Evolutionary conservation across 2,329 filamentous ascomycete genomes (phyloP), one percentile per base, ranked within the genome.

Genomic region (Ilyonectria robusta): DNA sequence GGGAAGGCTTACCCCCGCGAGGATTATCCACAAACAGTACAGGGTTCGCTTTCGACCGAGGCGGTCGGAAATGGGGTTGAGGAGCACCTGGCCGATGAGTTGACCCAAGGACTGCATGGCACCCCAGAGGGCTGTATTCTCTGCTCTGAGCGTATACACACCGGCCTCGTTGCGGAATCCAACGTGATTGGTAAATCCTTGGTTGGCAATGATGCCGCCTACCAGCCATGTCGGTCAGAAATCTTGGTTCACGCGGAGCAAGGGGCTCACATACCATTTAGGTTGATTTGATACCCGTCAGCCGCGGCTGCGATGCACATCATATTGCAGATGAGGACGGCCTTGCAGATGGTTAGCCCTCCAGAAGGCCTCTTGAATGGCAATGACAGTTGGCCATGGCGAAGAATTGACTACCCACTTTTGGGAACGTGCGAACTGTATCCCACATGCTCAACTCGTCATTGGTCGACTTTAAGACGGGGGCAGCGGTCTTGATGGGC

Each of bases 181-280:
- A 3, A 68, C 6, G 23, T 68, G 66, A 4, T 59, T 42, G 42
- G 66, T 68, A n/a, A 68, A 68, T 11, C 66, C 66, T 13, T 62
- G 42, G 29, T 68, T 68, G 58, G 63, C 63, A 42, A 68, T 68
- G 9, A 66, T 54, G 29, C 63, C 66, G 15, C 66, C 66, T 21
- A 26, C 23, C 23, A 26, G 23, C 23, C 23, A 26, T 26, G 5
- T 26, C 23, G 23, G 23, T 26, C 23, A 26, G 23, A 4, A 26
- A 33, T 26, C 5, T 17, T 66, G 15, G 33, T 37, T 62, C 13
- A 55, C 23, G 5, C 23, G 23, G 47, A 40, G 15, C 37, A 26
- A 5, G 23, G 23, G 23, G 23, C 5, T 26, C 23, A 26, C 23
- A 26, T 26, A 26, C 37, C 37, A 17, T 40, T 40, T 2, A 40